phyloP scores from a whole-genome alignment of 345 rosid species.

The Citrus reticulata region DNA sequence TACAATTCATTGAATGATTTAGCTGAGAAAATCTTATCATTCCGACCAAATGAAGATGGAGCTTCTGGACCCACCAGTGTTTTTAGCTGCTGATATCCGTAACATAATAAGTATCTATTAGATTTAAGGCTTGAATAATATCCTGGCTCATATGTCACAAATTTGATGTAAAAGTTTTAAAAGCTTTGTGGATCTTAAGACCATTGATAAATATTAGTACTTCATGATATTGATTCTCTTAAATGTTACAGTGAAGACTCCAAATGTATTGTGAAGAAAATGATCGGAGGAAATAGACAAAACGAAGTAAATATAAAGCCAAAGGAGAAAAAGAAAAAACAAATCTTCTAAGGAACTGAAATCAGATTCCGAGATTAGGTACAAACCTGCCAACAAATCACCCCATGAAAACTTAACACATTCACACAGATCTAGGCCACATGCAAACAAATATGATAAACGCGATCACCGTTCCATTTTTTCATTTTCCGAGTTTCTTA shows the following conservation, averaged over 20 bases:
- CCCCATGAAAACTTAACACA: background rate
- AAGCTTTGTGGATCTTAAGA: background rate
- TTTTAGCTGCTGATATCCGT: background rate
- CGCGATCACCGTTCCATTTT: no score
- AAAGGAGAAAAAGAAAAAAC: no score
- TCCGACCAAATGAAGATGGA: background rate
- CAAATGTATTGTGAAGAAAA: no score
- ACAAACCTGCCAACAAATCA: background rate
- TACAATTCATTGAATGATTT: constrained; percentile 17
- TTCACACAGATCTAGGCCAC: background rate
- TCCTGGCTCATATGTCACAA: background rate
- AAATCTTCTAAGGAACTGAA: no score
- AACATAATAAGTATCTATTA: background rate
- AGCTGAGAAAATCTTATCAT: constrained; percentile 12
- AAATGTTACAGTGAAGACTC: background rate
- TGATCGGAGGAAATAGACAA: no score
- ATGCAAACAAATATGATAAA: background rate
- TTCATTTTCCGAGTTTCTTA: no score
- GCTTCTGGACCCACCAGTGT: no score
- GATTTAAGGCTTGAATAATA: background rate
- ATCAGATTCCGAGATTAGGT: background rate
- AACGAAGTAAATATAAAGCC: no score
- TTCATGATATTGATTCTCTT: background rate
- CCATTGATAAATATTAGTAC: background rate
- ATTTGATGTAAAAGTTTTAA: background rate